These are phyloP conservation scores for Citrus trifoliata DNA, from an alignment of 345 rosid genomes.

Conservation along the genomic window DNA sequence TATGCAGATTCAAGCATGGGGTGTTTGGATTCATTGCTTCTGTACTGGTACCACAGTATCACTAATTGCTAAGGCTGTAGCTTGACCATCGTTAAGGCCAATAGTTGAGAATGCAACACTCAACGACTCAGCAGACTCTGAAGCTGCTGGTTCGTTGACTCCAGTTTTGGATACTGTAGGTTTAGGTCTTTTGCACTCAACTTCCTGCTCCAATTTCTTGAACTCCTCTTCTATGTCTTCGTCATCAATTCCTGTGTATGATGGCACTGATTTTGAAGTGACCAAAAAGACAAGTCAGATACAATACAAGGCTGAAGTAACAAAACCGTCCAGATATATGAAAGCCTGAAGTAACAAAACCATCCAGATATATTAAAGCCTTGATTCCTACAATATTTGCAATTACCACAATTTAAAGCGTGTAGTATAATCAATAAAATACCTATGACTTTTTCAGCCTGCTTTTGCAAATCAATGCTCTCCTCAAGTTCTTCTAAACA, in stretches of 20 bases:
- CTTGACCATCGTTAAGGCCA: slow-evolving; percentile 39
- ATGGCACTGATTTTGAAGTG: slow-evolving; percentile 50
- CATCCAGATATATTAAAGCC: background rate
- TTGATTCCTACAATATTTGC: background rate
- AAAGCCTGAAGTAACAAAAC: background rate
- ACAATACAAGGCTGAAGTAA: background rate
- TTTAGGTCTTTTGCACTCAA: slow-evolving; percentile 37
- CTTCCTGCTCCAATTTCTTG: slow-evolving; percentile 57
- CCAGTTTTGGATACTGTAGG: slow-evolving; percentile 3
- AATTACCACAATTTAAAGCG: background rate
- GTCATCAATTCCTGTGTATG: slow-evolving; percentile 48
- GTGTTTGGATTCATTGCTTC: slow-evolving; percentile 26
- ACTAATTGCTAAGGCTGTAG: slow-evolving; percentile 15
- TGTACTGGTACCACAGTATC: slow-evolving; percentile 21
- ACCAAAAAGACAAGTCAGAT: slow-evolving; percentile 12
- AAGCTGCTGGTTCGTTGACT: slow-evolving; percentile 12
- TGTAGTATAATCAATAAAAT: background rate
- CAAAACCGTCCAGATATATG: background rate
- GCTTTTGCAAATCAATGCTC: slow-evolving; percentile 60
- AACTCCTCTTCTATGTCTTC: slow-evolving; percentile 79
- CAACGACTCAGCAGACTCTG: slow-evolving; percentile 40
- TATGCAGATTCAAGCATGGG: slow-evolving; percentile 51
- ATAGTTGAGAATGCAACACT: slow-evolving; percentile 53
- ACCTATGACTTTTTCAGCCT: slow-evolving; percentile 72
- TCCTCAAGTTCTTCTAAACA: slow-evolving; percentile 79